phyloP scores from a whole-genome alignment of 306 rosid species.

The Betula pendula region DNA sequence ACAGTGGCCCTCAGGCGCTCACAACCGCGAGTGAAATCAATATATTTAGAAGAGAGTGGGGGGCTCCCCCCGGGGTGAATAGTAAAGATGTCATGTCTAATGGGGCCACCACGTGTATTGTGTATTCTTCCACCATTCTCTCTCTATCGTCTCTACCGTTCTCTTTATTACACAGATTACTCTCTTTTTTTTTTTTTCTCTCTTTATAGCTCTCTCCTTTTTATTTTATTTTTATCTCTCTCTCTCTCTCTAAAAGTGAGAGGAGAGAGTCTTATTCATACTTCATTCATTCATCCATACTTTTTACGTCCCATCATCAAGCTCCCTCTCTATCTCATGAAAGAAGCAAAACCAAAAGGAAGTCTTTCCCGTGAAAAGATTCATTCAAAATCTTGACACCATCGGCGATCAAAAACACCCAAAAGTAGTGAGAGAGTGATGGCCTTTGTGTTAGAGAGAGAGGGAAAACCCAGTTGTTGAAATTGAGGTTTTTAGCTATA shows the following conservation, averaged over 20 bases:
- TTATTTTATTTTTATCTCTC: background rate
- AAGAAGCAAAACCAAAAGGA: background rate
- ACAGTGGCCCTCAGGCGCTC: background rate
- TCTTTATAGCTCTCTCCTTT: background rate
- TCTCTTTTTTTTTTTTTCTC: background rate
- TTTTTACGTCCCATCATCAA: constrained; percentile 81
- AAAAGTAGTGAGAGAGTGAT: background rate
- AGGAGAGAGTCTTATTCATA: constrained; percentile 29
- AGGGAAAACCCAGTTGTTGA: background rate
- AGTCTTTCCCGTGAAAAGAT: constrained; percentile 43
- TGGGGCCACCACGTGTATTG: constrained; percentile 70
- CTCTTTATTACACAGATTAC: background rate
- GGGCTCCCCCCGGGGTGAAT: constrained; percentile 30
- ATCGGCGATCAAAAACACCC: background rate
- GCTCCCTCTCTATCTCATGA: constrained; percentile 14
- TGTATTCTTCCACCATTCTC: constrained; percentile 27
- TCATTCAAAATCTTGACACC: constrained; percentile 1
- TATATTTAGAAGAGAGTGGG: constrained; percentile 3
- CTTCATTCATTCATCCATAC: constrained; percentile 64
- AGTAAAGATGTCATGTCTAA: constrained; percentile 45
- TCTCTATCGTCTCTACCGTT: background rate
- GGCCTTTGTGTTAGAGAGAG: background rate
- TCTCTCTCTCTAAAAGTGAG: background rate
- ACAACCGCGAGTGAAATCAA: background rate
- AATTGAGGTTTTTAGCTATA: background rate